Conservation (phyloP, 441 rosid genomes). For the Populus hybrid region DNA sequence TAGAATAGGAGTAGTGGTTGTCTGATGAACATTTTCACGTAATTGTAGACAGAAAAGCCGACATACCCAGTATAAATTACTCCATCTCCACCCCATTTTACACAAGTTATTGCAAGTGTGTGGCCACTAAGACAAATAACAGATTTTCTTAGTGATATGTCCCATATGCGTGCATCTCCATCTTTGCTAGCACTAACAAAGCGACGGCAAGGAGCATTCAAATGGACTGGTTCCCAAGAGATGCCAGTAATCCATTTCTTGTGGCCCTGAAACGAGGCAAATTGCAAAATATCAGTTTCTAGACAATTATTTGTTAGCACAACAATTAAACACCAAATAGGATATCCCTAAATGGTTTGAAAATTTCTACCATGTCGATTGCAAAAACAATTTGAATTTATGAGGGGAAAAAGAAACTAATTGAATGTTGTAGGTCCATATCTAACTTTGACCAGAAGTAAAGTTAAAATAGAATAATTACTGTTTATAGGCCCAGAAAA, state of each 20-base stretch:
- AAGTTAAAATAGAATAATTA: not conserved
- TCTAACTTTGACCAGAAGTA: not conserved
- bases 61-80: slow-evolving; percentile 85
- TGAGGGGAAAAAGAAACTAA: not conserved
- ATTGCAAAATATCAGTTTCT: slow-evolving; percentile 14
- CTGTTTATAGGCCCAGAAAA: not conserved
- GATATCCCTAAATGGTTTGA: not conserved
- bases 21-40: not conserved
- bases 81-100: slow-evolving; percentile 99
- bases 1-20: not conserved
- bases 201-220: slow-evolving; percentile 88
- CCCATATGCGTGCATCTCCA: slow-evolving; percentile 99
- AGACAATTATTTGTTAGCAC: not conserved
- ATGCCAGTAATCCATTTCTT: slow-evolving; percentile 98
- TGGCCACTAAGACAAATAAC: slow-evolving; percentile 83
- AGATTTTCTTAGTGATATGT: slow-evolving; percentile 59
- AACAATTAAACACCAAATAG: not conserved
- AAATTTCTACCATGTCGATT: not conserved
- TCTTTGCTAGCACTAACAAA: slow-evolving; percentile 98
- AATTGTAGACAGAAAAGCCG: slow-evolving; percentile 1
- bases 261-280: slow-evolving; percentile 67
- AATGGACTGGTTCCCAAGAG: slow-evolving; percentile 96
- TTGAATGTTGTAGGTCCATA: not conserved
- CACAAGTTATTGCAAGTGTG: slow-evolving; percentile 95
- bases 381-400: not conserved